Conservation (phyloP, 345 rosid genomes). For the Eucalyptus victrix region DNA sequence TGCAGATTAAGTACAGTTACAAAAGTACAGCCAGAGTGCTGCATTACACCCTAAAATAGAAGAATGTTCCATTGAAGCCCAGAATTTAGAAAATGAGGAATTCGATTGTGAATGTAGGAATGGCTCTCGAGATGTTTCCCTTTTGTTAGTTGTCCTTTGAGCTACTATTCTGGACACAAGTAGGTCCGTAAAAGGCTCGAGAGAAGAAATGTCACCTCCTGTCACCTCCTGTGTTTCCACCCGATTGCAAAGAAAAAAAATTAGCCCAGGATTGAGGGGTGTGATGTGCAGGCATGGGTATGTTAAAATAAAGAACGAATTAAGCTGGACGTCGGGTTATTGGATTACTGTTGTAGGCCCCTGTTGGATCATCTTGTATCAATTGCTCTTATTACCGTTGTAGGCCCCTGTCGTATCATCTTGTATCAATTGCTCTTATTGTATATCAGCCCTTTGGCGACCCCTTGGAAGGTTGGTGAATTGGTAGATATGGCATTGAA, state of each 20-base stretch:
- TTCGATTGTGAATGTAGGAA: background rate
- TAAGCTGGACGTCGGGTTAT: accelerated
- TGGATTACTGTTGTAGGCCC: no score
- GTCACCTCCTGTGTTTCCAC: no score
- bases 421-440: background rate
- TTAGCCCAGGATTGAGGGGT: accelerated
- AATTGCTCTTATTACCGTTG: background rate
- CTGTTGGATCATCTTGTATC: background rate
- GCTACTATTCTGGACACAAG: no score
- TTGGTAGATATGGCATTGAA: background rate
- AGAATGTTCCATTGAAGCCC: background rate
- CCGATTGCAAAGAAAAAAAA: no score
- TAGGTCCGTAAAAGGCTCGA: no score
- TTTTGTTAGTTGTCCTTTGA: background rate
- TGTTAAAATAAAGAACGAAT: no score
- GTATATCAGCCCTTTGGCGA: background rate
- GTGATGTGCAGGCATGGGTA: accelerated
- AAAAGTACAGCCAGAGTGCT: background rate
- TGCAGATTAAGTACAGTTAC: background rate
- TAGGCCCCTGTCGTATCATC: background rate
- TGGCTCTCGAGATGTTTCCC: background rate
- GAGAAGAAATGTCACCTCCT: no score
- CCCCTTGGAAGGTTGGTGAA: background rate
- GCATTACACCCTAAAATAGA: background rate
- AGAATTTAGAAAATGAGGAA: background rate